phyloP scores from a whole-genome alignment of 202 grass and related monocot species.

The Setaria viridis region DNA sequence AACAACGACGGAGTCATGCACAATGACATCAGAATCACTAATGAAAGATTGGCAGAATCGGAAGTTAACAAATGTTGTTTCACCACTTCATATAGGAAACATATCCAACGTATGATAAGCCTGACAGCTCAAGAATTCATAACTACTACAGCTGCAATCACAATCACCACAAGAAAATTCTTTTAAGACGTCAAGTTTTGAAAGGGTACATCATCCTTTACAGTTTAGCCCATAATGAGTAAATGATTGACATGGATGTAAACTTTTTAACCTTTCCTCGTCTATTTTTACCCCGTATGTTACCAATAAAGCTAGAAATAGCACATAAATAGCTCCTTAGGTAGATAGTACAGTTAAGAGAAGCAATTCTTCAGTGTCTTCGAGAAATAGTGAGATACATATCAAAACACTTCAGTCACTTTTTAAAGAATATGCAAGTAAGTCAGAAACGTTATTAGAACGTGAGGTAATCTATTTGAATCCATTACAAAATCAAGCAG shows the following conservation, averaged over 20 bases:
- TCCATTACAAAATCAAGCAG: not conserved
- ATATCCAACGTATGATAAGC: not conserved
- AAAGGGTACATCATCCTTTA: not conserved
- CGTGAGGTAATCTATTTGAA: not conserved
- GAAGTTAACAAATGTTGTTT: slow-evolving; percentile 30
- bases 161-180: not conserved
- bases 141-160: slow-evolving; percentile 3
- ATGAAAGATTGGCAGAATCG: slow-evolving; percentile 1
- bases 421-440: not conserved
- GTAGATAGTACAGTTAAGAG: not conserved
- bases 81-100: not conserved
- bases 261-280: not conserved
- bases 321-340: not conserved
- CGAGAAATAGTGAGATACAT: not conserved
- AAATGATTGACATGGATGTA: not conserved
- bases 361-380: not conserved
- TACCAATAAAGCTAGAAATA: not conserved
- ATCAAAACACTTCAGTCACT: not conserved
- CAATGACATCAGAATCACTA: slow-evolving; percentile 12
- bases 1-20: slow-evolving; percentile 7
- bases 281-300: not conserved
- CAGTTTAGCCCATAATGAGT: not conserved
- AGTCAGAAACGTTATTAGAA: not conserved
- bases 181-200: not conserved
- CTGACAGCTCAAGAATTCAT: slow-evolving; percentile 1